Conservation (phyloP, 257 asterid species). For the Catharanthus roseus region DNA sequence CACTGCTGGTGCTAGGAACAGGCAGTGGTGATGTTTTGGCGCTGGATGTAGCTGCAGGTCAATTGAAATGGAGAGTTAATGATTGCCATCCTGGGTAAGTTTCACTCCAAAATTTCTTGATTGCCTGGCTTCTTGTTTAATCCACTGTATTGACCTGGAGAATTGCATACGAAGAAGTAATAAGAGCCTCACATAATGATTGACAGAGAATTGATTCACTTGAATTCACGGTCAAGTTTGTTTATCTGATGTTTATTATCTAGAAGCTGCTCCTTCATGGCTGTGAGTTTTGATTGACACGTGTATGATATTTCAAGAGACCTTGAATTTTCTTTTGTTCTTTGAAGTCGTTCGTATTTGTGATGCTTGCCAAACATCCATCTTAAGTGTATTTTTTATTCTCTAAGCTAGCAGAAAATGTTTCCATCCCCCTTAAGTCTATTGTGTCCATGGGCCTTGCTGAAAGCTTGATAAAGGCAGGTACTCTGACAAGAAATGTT, state of each 20-base stretch:
- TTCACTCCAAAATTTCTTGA: background rate
- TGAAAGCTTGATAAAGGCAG: background rate
- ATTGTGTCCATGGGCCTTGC: background rate
- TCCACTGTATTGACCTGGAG: background rate
- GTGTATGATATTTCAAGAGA: background rate
- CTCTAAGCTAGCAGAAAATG: no score
- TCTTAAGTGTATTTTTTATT: no score
- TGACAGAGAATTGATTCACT: background rate
- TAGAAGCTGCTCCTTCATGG: background rate
- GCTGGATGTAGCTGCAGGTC: conserved; percentile 81
- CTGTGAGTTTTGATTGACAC: background rate
- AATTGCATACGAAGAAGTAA: conserved; percentile 1
- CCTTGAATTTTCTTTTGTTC: background rate
- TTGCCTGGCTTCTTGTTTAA: background rate
- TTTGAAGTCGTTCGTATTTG: no score
- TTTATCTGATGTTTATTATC: background rate
- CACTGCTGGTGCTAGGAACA: conserved; percentile 77
- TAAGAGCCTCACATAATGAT: background rate
- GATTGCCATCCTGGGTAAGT: conserved; percentile 95
- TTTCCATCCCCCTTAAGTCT: no score
- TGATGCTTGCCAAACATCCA: no score
- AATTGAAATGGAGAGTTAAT: conserved; percentile 75
- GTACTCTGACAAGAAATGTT: background rate
- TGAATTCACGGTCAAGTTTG: background rate
- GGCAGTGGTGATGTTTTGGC: conserved; percentile 93